Evolutionary conservation across 352 stramenopile species (phyloP).

Genomic region (Pilasporangium apinafurcum): DNA sequence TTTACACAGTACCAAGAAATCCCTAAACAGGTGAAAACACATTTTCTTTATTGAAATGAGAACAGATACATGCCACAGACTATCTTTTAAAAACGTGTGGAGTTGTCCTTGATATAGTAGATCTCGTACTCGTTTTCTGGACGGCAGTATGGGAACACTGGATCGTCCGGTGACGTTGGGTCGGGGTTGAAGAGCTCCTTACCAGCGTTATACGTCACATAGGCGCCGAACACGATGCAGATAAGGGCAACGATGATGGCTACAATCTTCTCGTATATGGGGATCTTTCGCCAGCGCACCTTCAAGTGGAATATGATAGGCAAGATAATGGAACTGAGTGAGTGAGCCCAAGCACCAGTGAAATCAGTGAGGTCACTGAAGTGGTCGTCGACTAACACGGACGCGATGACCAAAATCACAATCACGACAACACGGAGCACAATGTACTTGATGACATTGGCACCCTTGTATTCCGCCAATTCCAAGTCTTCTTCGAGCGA

Average conservation of each 20-base stretch:
- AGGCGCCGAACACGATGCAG: constrained; percentile 32
- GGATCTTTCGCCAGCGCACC: constrained; percentile 28
- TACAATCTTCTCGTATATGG: constrained; percentile 32
- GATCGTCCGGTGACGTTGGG: constrained; percentile 5
- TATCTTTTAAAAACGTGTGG: too few species aligned
- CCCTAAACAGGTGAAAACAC: too few species aligned
- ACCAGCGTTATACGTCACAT: constrained; percentile 44
- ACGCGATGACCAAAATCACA: constrained; percentile 27
- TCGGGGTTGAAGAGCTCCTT: constrained; percentile 45
- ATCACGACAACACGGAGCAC: constrained; percentile 33
- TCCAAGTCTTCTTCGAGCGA: constrained; percentile 26
- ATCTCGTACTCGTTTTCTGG: constrained; percentile 30
- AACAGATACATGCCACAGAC: too few species aligned
- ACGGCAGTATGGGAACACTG: constrained; percentile 51
- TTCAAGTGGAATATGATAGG: constrained; percentile 53
- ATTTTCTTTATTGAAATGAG: too few species aligned
- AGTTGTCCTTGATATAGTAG: constrained; percentile 37
- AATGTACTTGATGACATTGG: constrained; percentile 36
- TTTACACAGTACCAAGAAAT: too few species aligned
- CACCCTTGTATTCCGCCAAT: constrained; percentile 33
- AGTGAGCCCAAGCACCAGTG: constrained; percentile 36
- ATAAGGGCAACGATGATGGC: constrained; percentile 30
- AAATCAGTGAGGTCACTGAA: constrained; percentile 55
- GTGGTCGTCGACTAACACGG: constrained; percentile 29
- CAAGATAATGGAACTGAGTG: constrained; percentile 44